These are phyloP conservation scores for Beverwykella pulmonaria DNA, from an alignment of 495 filamentous ascomycete species.

Conservation along the genomic window DNA sequence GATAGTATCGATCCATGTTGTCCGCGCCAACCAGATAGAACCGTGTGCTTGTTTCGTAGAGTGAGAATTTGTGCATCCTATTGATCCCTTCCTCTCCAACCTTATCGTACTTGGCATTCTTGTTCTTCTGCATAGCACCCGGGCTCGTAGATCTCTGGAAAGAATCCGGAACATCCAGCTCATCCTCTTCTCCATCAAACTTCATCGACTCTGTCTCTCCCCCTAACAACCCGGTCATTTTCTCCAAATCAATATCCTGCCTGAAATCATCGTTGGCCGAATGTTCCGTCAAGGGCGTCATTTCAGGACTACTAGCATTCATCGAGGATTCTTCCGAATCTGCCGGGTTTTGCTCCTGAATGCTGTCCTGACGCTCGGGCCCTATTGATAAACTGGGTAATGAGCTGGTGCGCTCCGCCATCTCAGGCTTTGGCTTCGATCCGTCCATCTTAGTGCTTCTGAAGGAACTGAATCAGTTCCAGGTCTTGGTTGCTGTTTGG, in stretches of 20 bases:
- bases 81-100: slow-evolving; percentile 69
- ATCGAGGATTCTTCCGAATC: slow-evolving; percentile 14
- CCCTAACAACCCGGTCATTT: slow-evolving; percentile 24
- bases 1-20: slow-evolving; percentile 80
- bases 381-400: not conserved
- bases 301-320: not conserved
- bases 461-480: not conserved
- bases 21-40: slow-evolving; percentile 95
- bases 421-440: slow-evolving; percentile 9
- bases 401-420: slow-evolving; percentile 17
- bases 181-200: slow-evolving; percentile 63
- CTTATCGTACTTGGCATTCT: slow-evolving; percentile 57
- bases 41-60: slow-evolving; percentile 90
- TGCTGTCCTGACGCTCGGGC: slow-evolving; percentile 13
- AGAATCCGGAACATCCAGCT: slow-evolving; percentile 62
- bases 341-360: slow-evolving; percentile 1
- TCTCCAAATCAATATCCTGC: slow-evolving; percentile 29
- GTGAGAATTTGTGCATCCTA: slow-evolving; percentile 92
- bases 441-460: slow-evolving; percentile 9
- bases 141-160: slow-evolving; percentile 66
- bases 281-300: slow-evolving; percentile 15
- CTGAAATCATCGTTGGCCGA: slow-evolving; percentile 26
- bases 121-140: slow-evolving; percentile 54
- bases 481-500: not conserved
- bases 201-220: slow-evolving; percentile 36